Conservation (phyloP, 2,329 filamentous ascomycete species). For the Scopulariopsis brevicaulis region DNA sequence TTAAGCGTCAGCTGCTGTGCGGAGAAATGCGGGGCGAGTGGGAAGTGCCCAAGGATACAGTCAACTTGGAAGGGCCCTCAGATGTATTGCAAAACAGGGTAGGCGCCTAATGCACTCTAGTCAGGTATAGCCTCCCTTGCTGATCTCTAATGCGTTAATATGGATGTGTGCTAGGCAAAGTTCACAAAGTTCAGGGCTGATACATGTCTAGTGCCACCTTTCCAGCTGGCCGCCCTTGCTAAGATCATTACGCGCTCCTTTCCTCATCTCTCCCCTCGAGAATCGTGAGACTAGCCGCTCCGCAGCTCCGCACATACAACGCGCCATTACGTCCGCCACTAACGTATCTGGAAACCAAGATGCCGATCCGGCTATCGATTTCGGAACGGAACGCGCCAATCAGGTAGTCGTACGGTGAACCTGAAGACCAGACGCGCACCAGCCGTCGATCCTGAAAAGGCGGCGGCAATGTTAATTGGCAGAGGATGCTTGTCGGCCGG, state of each 20-base stretch:
- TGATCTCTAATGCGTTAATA: neutral
- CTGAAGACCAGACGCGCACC: neutral
- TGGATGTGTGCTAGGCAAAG: neutral
- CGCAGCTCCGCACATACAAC: neutral
- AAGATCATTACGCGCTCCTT: neutral
- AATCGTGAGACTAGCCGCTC: neutral
- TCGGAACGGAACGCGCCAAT: neutral
- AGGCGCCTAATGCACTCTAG: neutral
- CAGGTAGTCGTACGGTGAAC: neutral
- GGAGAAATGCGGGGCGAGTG: neutral
- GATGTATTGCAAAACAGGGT: neutral
- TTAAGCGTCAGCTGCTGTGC: neutral
- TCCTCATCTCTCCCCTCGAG: neutral
- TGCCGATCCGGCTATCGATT: neutral
- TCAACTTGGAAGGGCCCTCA: neutral
- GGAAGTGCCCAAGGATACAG: neutral
- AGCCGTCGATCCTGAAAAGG: neutral
- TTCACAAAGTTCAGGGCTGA: neutral
- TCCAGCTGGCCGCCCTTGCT: neutral
- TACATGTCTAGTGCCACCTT: neutral
- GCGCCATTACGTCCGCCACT: neutral
- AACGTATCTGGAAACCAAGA: neutral
- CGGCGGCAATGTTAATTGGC: neutral
- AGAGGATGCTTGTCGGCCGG: neutral
- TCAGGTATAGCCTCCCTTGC: neutral